Base-by-base conservation (phyloP, 352 stramenopile species). In the Globisporangium ultimum region DNA sequence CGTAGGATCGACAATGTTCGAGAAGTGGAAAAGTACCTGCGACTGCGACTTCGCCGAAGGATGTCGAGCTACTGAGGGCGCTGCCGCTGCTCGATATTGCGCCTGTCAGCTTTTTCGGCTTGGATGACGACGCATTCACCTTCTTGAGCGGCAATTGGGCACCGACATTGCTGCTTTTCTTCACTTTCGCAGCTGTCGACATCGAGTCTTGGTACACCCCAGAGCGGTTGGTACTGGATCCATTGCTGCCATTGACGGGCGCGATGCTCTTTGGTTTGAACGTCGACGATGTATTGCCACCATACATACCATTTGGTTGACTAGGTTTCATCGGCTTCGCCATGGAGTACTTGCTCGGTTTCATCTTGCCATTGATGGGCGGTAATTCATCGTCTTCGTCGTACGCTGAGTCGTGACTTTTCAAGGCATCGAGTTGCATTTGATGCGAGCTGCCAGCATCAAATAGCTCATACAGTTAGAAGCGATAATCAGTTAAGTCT, bases 201-300 rank as follows among this genome's bases (percentile, higher is more conserved):
- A 51, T 42, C 34, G 42, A 21, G 40, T 80, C 71, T 34, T 63
- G 62, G 43, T 73, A 75, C 32, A 68, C 56, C 0, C 48, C 55
- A 6, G 71, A 80, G 21, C 72, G 64, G 45, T 67, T 76, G 21
- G 69, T 76, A 50, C 48, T 61, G 17, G 58, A 66, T 53, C 71
- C 71, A 41, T 70, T 76, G 18, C 45, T 38, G 13, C 60, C 46
- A 9, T 42, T 57, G 3, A 57, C 55, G 34, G 47, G 45, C 24
- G 34, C 45, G 18, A 56, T 56, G 7, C 50, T 58, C 53, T 76
- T 80, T 21, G 56, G 49, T 28, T 79, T 79, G 45, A 64, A 58
- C 13, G 61, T 32, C n/a, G 58, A 58, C 14, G 65, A 64, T 21
- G 55, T 36, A 13, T 50, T 59, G 14, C 57, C 61, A 17, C 58